Percentiles rank a stretch among this genome's conserved stretches.
Evolutionary conservation across 441 rosid genomes (phyloP).

Genomic region (Jatropha multifida): DNA sequence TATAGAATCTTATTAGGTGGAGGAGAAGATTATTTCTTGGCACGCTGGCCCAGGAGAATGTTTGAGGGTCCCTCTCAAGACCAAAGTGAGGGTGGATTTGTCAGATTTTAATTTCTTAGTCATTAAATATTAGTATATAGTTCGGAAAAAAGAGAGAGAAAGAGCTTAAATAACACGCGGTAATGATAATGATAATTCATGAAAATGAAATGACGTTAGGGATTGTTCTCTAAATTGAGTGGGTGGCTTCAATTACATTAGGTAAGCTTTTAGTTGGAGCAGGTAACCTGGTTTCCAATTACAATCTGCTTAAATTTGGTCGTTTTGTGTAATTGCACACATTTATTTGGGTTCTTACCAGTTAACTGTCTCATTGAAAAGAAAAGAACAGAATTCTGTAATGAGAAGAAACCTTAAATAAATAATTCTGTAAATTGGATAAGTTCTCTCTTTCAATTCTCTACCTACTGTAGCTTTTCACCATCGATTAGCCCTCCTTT

Average conservation of each 20-base stretch:
- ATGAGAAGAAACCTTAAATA: too few relatives aligned
- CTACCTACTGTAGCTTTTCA: too few relatives aligned
- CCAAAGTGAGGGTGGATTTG: not conserved
- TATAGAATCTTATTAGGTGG: constrained; percentile 11
- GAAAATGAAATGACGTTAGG: constrained; percentile 25
- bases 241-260: constrained; percentile 28
- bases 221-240: constrained; percentile 26
- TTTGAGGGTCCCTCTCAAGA: constrained; percentile 21
- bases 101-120: constrained; percentile 10
- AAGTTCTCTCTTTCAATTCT: too few relatives aligned
- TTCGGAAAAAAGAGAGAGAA: not conserved
- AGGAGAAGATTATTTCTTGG: constrained; percentile 17
- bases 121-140: constrained; percentile 15
- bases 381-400: too few relatives aligned
- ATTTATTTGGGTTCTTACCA: not conserved
- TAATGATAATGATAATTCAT: constrained; percentile 2
- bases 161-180: constrained; percentile 2
- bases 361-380: too few relatives aligned
- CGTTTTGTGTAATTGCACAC: not conserved
- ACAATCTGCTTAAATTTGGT: constrained; percentile 19
- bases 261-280: constrained; percentile 54
- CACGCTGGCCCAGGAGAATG: constrained; percentile 36
- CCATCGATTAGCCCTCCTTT: too few relatives aligned
- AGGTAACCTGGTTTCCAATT: constrained; percentile 41
- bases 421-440: too few relatives aligned